Base-by-base conservation (phyloP, 345 rosid genomes). In the Sisymbrium altissimum region DNA sequence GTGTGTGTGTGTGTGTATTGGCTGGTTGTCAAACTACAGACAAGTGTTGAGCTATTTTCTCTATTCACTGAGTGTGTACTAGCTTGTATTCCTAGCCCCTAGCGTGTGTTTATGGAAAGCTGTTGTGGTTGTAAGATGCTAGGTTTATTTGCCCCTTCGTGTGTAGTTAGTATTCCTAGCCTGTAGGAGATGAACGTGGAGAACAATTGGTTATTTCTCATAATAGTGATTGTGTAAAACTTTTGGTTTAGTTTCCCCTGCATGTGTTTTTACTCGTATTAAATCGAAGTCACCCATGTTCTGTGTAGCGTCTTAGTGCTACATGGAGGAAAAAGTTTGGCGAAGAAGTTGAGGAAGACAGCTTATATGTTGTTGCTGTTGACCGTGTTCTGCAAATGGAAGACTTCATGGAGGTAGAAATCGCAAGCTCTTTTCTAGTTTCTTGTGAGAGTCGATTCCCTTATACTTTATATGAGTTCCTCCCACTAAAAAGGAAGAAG, bases 331-430 rank as follows among this genome's bases (percentile, higher is more conserved):
- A 83, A 80, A 86, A 85, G 72, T 91, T 91, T 79, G 96, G 93
- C 4, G 88, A 84, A 73, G 86, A 83, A 63, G 88, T 81, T 29
- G 84, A 82, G 63, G 85, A 78, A 56, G 87, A 84, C 40, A 85
- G 72, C 64, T 48, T 93, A 48, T 84, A 83, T 74, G 74, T 82
- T 46, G 79, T 93, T 74, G 75, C 79, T 21, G 87, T 89, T n/a
- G 94, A 93, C 55, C 73, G 85, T 32, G 86, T 93, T n/a, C 91
- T 88, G 35, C 98, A 93, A 71, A 85, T 86, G 72, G 97, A 89
- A 81, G 92, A 91, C 81, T 86, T 89, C 80, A 84, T 83, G 80
- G 98, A 91, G 98, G 98, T 93, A 74, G 19, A 21, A 23, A 29
- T 35, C 2, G 27, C 43, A 29, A 39, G 41, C 59, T 25, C 45